Base-by-base conservation (phyloP, 176 grass and related monocot species). In the Avena insularis region DNA sequence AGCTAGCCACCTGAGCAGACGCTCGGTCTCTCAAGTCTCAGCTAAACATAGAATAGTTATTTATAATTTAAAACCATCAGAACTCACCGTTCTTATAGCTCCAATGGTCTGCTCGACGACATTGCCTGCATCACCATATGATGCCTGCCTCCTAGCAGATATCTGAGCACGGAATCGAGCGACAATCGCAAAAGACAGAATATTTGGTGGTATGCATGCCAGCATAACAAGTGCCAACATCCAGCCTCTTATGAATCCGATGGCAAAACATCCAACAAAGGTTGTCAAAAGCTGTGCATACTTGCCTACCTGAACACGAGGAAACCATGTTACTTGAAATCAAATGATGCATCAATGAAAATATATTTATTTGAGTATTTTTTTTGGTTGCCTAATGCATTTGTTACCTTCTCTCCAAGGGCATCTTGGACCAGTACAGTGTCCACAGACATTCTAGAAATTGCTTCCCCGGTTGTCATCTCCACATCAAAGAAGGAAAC, bases 21-120 rank as follows among this genome's bases (percentile, higher is more conserved):
- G 61, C 61, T 64, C 23, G 25, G 63, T 29, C 63, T 33, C 13
- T 17, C 53, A 82, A 82, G 49, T 50, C 49, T 50, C 5, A 47
- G 46, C 15, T 77, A 60, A n/a, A 14, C 29, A 66, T 82, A 23
- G 14, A 60, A 3, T 79, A 53, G 11, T 49, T 71, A 63, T 78
- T 55, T 61, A 50, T 82, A 78, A 46, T 71, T 82, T 10, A 50
- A 77, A 61, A 90, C 51, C 3, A 78, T 78, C 71, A 86, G 75
- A 87, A 87, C 91, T 2, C 50, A 98, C 93, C 72, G 91, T 98
- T 93, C 82, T 90, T 71, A 98, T 98, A 45, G 89, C 87, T 71
- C 93, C 90, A 87, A 98, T 86, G 69, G 84, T 89, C 76, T 98
- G 93, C 38, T 95, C 93, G 38, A 98, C 95, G 77, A 93, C 88